Base-by-base conservation (phyloP, 148 eudicot genomes). In the Spergularia marina region DNA sequence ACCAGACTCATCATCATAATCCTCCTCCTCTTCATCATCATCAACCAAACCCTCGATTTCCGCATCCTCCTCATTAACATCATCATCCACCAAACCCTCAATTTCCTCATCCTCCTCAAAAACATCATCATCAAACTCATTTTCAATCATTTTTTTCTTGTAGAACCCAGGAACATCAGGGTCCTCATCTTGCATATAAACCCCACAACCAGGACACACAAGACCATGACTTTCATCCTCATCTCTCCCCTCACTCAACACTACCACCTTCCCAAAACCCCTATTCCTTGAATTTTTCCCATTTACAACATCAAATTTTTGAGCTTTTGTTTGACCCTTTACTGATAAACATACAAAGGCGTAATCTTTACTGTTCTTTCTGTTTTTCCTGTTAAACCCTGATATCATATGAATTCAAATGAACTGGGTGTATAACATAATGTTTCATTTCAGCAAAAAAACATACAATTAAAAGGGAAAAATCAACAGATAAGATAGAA, bases 181-280 rank as follows among this genome's bases (percentile, higher is more conserved):
- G 86, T 91, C 90, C 18, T 66, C 64, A 86, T 91, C 97, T 86
- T 94, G 98, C 97, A 91, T 94, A 86, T 87, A 94, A 80, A 94
- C 89, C 74, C 98, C 97, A 86, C 98, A 94, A 62, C 98, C 98
- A 49, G 98, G 96, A 74, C 98, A 91, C 8, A 91, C 82, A 76
- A 71, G 68, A 77, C 96, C 98, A 68, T 70, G 70, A 44, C 67
- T 83, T 74, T 91, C 94, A 80, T 94, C 97, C 83, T 73, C 88
- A 72, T 90, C 94, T 85, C 96, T 90, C 52, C 98, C 98, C 74
- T 91, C 98, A 74, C 98, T 91, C 60, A 94, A 84, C 17, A 89
- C 72, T 14, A 84, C 81, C 60, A 70, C 73, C 73, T 53, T 53
- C 71, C 80, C 88, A 58, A 72, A 73, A 77, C 62, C 78, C 21